phyloP scores from a whole-genome alignment of 2,329 filamentous ascomycete genomes.

The Penicillium sp. region DNA sequence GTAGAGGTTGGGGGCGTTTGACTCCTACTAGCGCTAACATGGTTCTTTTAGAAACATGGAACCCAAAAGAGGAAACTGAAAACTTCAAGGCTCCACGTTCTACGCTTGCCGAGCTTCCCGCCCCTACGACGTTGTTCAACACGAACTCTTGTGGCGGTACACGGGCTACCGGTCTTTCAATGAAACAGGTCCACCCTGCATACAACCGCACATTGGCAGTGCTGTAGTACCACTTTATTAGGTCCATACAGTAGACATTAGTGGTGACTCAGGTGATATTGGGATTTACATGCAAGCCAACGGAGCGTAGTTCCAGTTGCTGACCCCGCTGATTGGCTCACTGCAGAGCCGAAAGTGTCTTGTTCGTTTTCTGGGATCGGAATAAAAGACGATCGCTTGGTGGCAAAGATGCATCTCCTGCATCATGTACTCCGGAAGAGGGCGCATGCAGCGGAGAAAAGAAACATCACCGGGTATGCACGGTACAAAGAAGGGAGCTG shows the following conservation, averaged over 20 bases:
- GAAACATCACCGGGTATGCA: conserved; percentile 21
- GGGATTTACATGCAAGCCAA: conserved; percentile 16
- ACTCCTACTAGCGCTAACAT: background rate
- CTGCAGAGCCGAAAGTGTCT: conserved; percentile 8
- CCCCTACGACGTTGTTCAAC: conserved; percentile 7
- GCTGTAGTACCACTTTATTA: conserved; percentile 2
- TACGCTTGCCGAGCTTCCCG: conserved; percentile 25
- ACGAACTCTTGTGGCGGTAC: conserved; percentile 19
- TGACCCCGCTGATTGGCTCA: conserved; percentile 4
- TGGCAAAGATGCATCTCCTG: conserved; percentile 26
- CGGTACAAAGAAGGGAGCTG: conserved; percentile 11
- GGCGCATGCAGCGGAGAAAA: conserved; percentile 19
- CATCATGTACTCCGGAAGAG: conserved; percentile 28
- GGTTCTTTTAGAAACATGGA: conserved; percentile 2
- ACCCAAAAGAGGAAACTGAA: background rate
- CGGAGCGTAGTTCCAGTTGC: conserved; percentile 14
- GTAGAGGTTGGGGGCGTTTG: background rate
- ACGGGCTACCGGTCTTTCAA: conserved; percentile 7
- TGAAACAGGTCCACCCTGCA: conserved; percentile 16
- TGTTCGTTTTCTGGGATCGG: conserved; percentile 14
- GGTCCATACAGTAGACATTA: background rate
- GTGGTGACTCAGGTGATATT: conserved; percentile 12
- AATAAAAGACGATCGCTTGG: conserved; percentile 18
- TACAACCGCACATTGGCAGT: conserved; percentile 8
- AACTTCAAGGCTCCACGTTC: conserved; percentile 16